Conservation (phyloP, 2,329 filamentous ascomycete species). For the Paracoccidioides brasiliensis region DNA sequence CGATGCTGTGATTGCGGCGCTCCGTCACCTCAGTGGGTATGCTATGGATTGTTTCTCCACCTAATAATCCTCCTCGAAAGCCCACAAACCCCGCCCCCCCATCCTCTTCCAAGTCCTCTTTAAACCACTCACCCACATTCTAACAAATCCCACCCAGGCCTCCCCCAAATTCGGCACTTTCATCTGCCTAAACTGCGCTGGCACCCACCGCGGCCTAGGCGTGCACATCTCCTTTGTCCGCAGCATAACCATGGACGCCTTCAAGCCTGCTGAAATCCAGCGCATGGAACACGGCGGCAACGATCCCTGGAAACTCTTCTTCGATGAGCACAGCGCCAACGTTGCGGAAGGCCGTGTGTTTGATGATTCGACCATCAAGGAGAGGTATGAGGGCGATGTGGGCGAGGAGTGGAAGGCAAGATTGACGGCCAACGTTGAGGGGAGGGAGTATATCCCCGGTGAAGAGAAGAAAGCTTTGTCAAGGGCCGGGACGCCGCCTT, state of each 20-base stretch:
- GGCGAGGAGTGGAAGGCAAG: conserved; percentile 95
- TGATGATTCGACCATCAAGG: conserved; percentile 79
- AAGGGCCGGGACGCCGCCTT: conserved; percentile 30
- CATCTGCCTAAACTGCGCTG: conserved; percentile 93
- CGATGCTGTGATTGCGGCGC: conserved; percentile 90
- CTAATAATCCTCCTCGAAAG: not conserved
- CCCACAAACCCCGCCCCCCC: not conserved
- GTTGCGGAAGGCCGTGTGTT: conserved; percentile 57
- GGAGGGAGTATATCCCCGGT: conserved; percentile 66
- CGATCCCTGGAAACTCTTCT: conserved; percentile 74
- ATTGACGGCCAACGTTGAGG: conserved; percentile 75
- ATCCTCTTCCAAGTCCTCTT: not conserved
- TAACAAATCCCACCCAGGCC: conserved; percentile 33
- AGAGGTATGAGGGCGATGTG: conserved; percentile 77
- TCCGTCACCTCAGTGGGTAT: conserved; percentile 93
- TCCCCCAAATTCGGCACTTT: conserved; percentile 97
- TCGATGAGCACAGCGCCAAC: conserved; percentile 57
- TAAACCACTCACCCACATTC: conserved; percentile 3
- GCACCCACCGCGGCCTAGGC: conserved; percentile 83
- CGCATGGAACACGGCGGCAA: conserved; percentile 92
- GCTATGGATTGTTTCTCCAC: conserved; percentile 12
- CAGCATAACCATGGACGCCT: conserved; percentile 96
- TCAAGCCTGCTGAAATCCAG: conserved; percentile 84
- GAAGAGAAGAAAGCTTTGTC: conserved; percentile 41
- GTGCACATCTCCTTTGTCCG: conserved; percentile 98